Evolutionary conservation across 805 yeast genomes (phyloP), one percentile per base, ranked within the genome.

Genomic region (Saturnispora hagleri): DNA sequence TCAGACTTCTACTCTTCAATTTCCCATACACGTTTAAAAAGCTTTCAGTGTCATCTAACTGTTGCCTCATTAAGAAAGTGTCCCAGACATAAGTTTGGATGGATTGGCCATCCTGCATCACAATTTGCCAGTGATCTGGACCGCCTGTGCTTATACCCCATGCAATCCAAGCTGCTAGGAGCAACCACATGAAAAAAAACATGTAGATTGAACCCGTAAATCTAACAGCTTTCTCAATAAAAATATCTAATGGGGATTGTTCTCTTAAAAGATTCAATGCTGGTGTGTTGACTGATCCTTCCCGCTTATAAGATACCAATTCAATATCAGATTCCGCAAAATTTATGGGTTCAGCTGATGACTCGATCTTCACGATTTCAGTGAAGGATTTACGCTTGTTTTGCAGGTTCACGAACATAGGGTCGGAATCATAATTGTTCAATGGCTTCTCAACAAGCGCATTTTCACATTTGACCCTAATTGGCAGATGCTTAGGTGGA

Each of bases 91-190:
- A 70, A 48, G 69, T 56, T 55, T 69, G 73, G 47, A 70, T 66
- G 1, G 73, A 68, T 51, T 68, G 70, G 18, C 71, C 72, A 57
- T 70, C 73, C 55, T 70, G 72, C 71, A 70, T 70, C 3, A 66
- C 66, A 38, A 70, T 69, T 57, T 70, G 73, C 74, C 74, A 70
- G 44, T 58, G 59, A 47, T 60, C 59, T 4, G 72, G 66, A 2
- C 63, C 72, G 18, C 57, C 55, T 22, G 60, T 62, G 3, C 62
- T 57, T 18, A 57, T 55, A 43, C 73, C 52, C 62, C 58, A 35
- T 58, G 51, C 22, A 13, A 48, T 33, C 62, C 62, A 60, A 18
- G 38, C 53, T 10, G 51, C 42, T 18, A 59, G 26, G 20, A 67
- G 55, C 2, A 53, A 17, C 63, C 67, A 60, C 58, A 67, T 61